Evolutionary conservation across 2,329 filamentous ascomycete species (phyloP).

Genomic region (Cladosporium colombiae): DNA sequence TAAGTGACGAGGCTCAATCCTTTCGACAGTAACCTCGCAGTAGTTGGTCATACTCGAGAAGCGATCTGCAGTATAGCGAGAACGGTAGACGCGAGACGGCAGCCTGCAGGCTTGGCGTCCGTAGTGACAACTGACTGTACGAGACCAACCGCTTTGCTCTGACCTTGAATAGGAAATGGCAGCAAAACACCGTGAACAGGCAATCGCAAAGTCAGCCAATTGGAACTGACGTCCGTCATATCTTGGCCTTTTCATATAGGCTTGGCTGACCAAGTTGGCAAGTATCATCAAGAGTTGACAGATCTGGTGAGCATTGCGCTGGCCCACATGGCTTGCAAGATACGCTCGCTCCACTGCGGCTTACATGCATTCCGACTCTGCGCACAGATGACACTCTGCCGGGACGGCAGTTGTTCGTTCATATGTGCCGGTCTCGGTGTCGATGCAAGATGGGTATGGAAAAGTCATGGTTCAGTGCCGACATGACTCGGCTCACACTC

Average conservation of each 20-base stretch:
- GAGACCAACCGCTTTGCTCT: neutral
- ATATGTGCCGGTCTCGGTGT: neutral
- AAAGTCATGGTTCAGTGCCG: neutral
- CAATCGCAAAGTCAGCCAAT: neutral
- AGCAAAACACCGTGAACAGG: neutral
- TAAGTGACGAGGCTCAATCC: neutral
- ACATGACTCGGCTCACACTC: neutral
- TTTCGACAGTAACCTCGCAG: neutral
- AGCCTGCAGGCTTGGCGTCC: neutral
- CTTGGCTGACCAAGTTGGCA: neutral
- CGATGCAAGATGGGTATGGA: neutral
- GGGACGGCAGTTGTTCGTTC: neutral
- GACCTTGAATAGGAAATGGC: neutral
- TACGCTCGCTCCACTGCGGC: neutral
- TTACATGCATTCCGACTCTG: neutral
- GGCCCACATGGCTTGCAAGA: neutral
- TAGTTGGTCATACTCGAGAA: neutral
- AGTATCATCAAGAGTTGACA: neutral
- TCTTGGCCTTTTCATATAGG: neutral
- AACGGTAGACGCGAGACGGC: neutral
- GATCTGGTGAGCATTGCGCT: neutral
- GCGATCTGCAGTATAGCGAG: neutral
- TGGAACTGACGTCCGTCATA: neutral
- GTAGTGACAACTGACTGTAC: neutral
- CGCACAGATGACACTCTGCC: neutral